Base-by-base conservation (phyloP, 805 yeast species). In the Kazachstania kunashirensis region DNA sequence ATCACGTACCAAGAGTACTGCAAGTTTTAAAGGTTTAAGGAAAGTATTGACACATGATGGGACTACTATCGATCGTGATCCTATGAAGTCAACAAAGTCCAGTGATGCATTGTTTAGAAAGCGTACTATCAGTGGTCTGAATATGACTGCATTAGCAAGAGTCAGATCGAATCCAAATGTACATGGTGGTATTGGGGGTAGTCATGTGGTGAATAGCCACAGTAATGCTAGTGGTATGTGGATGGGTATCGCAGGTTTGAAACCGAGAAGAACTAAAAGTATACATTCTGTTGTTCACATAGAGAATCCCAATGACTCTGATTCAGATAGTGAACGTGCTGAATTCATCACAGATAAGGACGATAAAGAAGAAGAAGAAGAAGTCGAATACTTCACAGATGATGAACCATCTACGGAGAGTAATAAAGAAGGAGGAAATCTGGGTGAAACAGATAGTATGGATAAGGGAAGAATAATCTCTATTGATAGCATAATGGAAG, bases 301-400 rank as follows among this genome's bases (percentile, higher is more conserved):
- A 16, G 47, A 51, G 20, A 49, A 47, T 19, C 48, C 49, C 9
- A 55, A 48, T 8, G 48, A 39, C n/a, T 13, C 10, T 4, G 15
- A 20, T 16, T 14, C 20, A 7, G 13, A 23, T 10, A 16, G 14
- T 36, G 69, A 64, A 34, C 69, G 64, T 39, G 70, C 62, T 1
- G 70, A 66, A 13, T 52, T 56, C n/a, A 62, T 63, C 40, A 62
- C 66, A 59, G 44, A 38, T 18, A 41, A 62, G 38, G 59, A 61
- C 39, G 66, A 54, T 26, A 49, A 44, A 13, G 47, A 39, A n/a
- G 42, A 40, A 3, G 30, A 29, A n/a, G 33, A 38, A 6, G 24
- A 47, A 43, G 40, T 52, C 42, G 47, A 36, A 12, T 30, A 31
- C 30, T 30, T 33, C 7, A 33, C 35, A n/a, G 35, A 33, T 3